These are phyloP conservation scores for Lagenidium giganteum DNA, from an alignment of 352 stramenopile genomes.

Conservation along the genomic window DNA sequence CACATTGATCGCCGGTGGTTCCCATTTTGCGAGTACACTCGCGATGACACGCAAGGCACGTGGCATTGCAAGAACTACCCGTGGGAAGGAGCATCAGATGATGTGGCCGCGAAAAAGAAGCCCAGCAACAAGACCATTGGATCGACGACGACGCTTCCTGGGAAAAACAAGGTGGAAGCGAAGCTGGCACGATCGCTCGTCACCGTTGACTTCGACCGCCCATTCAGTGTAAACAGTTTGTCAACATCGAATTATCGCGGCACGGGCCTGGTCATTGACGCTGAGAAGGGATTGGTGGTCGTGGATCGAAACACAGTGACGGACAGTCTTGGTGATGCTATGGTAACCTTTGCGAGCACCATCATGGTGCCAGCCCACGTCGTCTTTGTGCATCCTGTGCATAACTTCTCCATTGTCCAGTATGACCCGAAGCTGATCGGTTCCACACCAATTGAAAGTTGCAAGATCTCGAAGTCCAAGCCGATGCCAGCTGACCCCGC, in stretches of 20 bases:
- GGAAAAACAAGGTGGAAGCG: conserved; percentile 67
- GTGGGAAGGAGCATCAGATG: conserved; percentile 1
- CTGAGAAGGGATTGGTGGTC: conserved; percentile 71
- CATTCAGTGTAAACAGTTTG: conserved; percentile 77
- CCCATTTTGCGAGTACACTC: conserved; percentile 66
- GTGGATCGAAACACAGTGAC: conserved; percentile 89
- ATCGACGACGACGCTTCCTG: conserved; percentile 62
- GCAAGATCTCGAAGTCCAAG: conserved; percentile 42
- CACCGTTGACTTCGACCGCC: conserved; percentile 73
- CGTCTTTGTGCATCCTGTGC: conserved; percentile 84
- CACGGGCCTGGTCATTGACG: conserved; percentile 82
- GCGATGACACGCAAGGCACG: conserved; percentile 59
- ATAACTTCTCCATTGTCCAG: conserved; percentile 89
- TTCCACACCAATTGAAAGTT: conserved; percentile 64
- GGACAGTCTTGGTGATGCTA: conserved; percentile 72
- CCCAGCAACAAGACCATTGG: conserved; percentile 29
- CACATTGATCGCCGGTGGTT: conserved; percentile 88
- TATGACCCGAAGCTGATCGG: conserved; percentile 81
- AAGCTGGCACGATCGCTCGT: conserved; percentile 65
- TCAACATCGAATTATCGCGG: conserved; percentile 74
- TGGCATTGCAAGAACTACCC: conserved; percentile 57
- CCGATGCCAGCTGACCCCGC: conserved; percentile 55
- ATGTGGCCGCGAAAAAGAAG: not conserved
- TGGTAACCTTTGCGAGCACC: conserved; percentile 84
- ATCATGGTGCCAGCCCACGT: conserved; percentile 75